Evolutionary conservation across 116 monocot species (phyloP).

Genomic region (Zostera marina): DNA sequence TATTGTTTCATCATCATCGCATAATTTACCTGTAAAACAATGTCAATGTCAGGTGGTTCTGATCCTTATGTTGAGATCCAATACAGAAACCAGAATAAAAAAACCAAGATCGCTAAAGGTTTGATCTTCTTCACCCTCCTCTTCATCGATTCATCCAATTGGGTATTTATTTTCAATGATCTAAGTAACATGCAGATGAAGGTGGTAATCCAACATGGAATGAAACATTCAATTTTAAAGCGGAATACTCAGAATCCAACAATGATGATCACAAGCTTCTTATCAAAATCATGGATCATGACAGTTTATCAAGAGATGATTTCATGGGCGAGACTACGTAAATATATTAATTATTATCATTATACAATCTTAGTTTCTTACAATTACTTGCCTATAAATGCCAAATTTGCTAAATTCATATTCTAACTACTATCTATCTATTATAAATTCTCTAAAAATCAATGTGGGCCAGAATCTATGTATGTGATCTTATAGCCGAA

Average conservation of each 20-base stretch:
- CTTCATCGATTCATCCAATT: not conserved
- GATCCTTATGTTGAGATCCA: constrained; percentile 23
- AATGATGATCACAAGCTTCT: constrained; percentile 17
- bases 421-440: no score
- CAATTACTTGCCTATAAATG: no score
- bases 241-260: constrained; percentile 2
- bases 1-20: not conserved
- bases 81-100: constrained; percentile 13
- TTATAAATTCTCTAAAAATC: not conserved
- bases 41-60: constrained; percentile 9
- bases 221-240: constrained; percentile 18
- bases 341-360: not conserved
- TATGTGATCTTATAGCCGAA: constrained; percentile 12
- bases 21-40: not conserved
- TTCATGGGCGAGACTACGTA: constrained; percentile 22
- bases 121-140: not conserved
- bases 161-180: not conserved
- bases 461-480: constrained; percentile 11
- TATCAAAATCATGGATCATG: constrained; percentile 26
- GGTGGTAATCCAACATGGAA: constrained; percentile 24
- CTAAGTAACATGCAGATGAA: constrained; percentile 12
- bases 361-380: no score
- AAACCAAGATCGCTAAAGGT: constrained; percentile 25
- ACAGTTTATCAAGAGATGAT: constrained; percentile 21
- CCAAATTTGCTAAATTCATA: not conserved